These are phyloP conservation scores for Chaetomiaceae sp. DNA, from an alignment of 2,329 filamentous ascomycete species.

Conservation along the genomic window DNA sequence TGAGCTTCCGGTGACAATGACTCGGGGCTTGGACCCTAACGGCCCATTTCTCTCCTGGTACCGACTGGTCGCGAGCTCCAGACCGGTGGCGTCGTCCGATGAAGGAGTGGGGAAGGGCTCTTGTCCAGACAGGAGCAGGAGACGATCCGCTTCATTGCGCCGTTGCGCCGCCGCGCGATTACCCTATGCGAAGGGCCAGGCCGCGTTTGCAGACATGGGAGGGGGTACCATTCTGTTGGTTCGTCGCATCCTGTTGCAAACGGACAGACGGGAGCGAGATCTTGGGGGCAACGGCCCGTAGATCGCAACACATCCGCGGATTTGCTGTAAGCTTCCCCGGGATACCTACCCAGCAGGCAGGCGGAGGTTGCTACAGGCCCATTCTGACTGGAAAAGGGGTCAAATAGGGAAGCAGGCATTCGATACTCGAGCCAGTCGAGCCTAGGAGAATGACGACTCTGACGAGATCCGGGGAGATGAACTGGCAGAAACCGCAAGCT, in stretches of 20 bases:
- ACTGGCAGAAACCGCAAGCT: too few species aligned
- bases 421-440: too few species aligned
- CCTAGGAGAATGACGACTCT: too few species aligned
- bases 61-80: conserved; percentile 1
- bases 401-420: too few species aligned
- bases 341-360: too few species aligned
- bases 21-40: conserved; percentile 4
- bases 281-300: background rate
- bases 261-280: background rate
- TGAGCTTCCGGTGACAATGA: conserved; percentile 9
- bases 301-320: too few species aligned
- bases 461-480: background rate
- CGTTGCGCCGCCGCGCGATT: background rate
- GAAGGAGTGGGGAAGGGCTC: conserved; percentile 16
- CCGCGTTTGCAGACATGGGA: background rate
- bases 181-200: background rate
- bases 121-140: too few species aligned
- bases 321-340: too few species aligned
- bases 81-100: background rate
- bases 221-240: background rate
- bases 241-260: background rate
- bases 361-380: background rate
- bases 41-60: background rate
- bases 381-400: background rate
- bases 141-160: background rate